Base-by-base conservation (phyloP, 208 protist genomes). In the Leishmania tarentolae region DNA sequence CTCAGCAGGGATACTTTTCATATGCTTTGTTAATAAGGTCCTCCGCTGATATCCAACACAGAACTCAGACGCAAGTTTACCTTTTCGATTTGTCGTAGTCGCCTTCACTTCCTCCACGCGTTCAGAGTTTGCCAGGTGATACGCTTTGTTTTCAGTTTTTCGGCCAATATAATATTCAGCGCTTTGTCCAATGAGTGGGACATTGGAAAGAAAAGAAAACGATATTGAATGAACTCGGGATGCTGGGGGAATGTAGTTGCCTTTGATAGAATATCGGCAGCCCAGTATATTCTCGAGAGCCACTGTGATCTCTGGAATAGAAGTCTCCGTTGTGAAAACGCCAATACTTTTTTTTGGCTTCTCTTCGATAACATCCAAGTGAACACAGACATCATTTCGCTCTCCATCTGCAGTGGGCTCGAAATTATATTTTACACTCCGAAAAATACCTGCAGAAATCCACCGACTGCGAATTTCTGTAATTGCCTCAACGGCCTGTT, bases 281-380 rank as follows among this genome's bases (percentile, higher is more conserved):
- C 93, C 93, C 50, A 96, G 75, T 65, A 94, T 87, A 83, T 94
- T 95, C 53, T 95, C 87, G 19, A 97, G 84, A 31, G 92, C 84
- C 47, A 96, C 76, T 6, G 83, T 91, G 19, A 96, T 79, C 70
- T 97, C 92, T 24, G 94, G 94, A 17, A 95, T 68, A 11, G 93
- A 85, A 11, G 94, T 92, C 57, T 97, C 94, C 6, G 94, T 96
- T 17, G 94, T 96, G 74, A 93, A 96, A 53, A 97, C 83, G 37
- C 94, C 94, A 68, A 96, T 86, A 65, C 79, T 89, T 66, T 96
- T 94, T 66, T 88, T 95, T 19, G 91, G 80, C 35, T 90, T 90
- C 13, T 82, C 82, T 73, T 97, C 92, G 42, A 88, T 79, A 4
- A 97, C 94, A 65, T 94, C 85, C 68, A 96, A 88, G 11, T 90